Percentiles rank a stretch among this genome's conserved stretches.
Conservation (phyloP, 2,329 filamentous ascomycete species). For the Ciborinia camelliae region DNA sequence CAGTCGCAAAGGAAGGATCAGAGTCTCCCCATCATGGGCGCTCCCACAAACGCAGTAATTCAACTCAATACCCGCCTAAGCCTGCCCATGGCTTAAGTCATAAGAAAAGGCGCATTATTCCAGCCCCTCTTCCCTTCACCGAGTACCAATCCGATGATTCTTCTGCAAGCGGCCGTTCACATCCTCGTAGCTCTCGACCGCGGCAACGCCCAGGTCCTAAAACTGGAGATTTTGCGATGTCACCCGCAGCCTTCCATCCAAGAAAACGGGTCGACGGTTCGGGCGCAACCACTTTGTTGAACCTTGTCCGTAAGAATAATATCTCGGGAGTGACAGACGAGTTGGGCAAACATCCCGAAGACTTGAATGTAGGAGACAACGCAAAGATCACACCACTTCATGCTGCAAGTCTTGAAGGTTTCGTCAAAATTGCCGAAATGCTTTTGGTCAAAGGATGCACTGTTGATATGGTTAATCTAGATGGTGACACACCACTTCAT, state of each 20-base stretch:
- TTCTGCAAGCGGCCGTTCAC: slow-evolving; percentile 57
- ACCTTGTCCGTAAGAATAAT: slow-evolving; percentile 79
- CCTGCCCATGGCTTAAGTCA: slow-evolving; percentile 52
- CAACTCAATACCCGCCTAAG: slow-evolving; percentile 58
- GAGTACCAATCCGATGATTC: slow-evolving; percentile 68
- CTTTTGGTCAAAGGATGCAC: slow-evolving; percentile 82
- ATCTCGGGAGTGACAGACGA: slow-evolving; percentile 69
- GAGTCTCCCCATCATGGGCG: slow-evolving; percentile 55
- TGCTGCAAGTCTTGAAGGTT: slow-evolving; percentile 85
- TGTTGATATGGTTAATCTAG: slow-evolving; percentile 73
- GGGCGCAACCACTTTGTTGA: slow-evolving; percentile 84
- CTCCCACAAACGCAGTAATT: slow-evolving; percentile 60
- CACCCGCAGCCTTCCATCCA: slow-evolving; percentile 64
- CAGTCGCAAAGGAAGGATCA: slow-evolving; percentile 42
- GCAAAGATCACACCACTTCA: slow-evolving; percentile 96
- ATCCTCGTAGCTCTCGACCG: slow-evolving; percentile 56
- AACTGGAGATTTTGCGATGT: slow-evolving; percentile 57
- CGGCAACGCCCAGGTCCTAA: slow-evolving; percentile 54
- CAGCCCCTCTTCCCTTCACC: slow-evolving; percentile 57
- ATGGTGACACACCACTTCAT: slow-evolving; percentile 88
- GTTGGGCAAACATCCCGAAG: slow-evolving; percentile 75
- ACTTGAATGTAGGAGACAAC: slow-evolving; percentile 86
- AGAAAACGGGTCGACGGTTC: slow-evolving; percentile 91
- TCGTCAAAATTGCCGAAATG: slow-evolving; percentile 81
- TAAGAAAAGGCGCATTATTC: slow-evolving; percentile 61